Evolutionary conservation across 352 stramenopile species (phyloP).

Genomic region (Thraustochytrium sp.): DNA sequence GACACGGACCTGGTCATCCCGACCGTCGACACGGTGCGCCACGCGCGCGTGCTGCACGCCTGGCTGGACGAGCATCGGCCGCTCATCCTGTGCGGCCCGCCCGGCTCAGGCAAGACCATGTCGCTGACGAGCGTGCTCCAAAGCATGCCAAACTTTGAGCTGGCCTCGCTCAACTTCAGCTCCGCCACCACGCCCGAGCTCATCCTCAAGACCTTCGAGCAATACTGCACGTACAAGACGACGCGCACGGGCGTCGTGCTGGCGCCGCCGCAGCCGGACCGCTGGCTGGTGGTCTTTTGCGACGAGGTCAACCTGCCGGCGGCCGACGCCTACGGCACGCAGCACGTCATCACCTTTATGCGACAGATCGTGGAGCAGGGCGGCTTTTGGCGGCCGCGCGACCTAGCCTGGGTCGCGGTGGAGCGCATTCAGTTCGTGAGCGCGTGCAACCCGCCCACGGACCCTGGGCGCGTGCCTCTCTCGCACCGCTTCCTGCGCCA

Average conservation of each 20-base stretch:
- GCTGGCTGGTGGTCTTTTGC: constrained; percentile 99
- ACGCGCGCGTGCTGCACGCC: constrained; percentile 92
- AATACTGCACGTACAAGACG: constrained; percentile 98
- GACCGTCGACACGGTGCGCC: constrained; percentile 97
- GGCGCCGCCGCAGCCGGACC: constrained; percentile 73
- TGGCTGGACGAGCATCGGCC: constrained; percentile 94
- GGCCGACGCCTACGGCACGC: constrained; percentile 93
- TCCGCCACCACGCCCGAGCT: constrained; percentile 94
- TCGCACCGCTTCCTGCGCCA: constrained; percentile 95
- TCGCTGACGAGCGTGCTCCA: constrained; percentile 95
- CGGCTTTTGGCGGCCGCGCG: constrained; percentile 78
- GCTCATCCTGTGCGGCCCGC: constrained; percentile 94
- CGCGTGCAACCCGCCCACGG: constrained; percentile 98
- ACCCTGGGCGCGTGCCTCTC: constrained; percentile 93
- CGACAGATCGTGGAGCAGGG: constrained; percentile 94
- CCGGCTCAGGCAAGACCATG: constrained; percentile 99
- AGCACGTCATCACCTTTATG: constrained; percentile 98
- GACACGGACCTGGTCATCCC: constrained; percentile 79
- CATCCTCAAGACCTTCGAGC: constrained; percentile 90
- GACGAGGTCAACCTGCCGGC: constrained; percentile 99
- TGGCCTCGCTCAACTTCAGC: constrained; percentile 98
- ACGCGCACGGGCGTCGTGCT: constrained; percentile 92
- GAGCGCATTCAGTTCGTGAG: constrained; percentile 91
- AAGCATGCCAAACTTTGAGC: constrained; percentile 93
- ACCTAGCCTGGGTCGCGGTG: constrained; percentile 77